Conservation (phyloP, 2,329 filamentous ascomycete genomes). For the Thielaviopsis ethacetica region DNA sequence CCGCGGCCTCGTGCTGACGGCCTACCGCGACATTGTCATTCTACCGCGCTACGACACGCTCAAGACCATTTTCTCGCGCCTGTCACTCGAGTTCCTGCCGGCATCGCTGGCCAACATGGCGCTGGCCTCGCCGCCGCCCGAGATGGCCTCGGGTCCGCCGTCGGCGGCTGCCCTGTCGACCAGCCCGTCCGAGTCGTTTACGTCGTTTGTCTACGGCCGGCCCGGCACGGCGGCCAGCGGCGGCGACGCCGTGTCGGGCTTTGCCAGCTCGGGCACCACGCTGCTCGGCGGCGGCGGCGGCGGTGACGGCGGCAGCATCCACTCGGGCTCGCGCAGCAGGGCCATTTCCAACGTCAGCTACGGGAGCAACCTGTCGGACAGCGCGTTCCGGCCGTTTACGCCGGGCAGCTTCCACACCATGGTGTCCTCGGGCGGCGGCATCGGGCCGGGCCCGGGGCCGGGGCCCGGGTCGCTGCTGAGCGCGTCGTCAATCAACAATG, state of each 20-base stretch:
- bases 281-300: slow-evolving; percentile 44
- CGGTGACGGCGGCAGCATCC: slow-evolving; percentile 16
- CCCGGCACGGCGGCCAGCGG: slow-evolving; percentile 56
- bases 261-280: slow-evolving; percentile 64
- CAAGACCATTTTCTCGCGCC: slow-evolving; percentile 75
- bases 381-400: slow-evolving; percentile 32
- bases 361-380: slow-evolving; percentile 30
- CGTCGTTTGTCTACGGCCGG: slow-evolving; percentile 26
- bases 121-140: slow-evolving; percentile 35
- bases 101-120: slow-evolving; percentile 35
- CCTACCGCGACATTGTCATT: slow-evolving; percentile 79
- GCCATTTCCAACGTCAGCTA: slow-evolving; percentile 75
- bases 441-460: background rate
- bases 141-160: slow-evolving; percentile 21
- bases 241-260: slow-evolving; percentile 29
- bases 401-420: slow-evolving; percentile 23
- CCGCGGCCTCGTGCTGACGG: slow-evolving; percentile 70
- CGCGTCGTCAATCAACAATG: too few species aligned
- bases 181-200: slow-evolving; percentile 33
- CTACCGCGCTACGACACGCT: slow-evolving; percentile 77
- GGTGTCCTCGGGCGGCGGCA: slow-evolving; percentile 13
- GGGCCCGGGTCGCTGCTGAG: background rate
- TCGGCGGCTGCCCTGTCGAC: slow-evolving; percentile 23
- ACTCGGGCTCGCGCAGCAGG: slow-evolving; percentile 40
- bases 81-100: slow-evolving; percentile 64